Base-by-base conservation (phyloP, 306 rosid genomes). In the Pueraria montana region DNA sequence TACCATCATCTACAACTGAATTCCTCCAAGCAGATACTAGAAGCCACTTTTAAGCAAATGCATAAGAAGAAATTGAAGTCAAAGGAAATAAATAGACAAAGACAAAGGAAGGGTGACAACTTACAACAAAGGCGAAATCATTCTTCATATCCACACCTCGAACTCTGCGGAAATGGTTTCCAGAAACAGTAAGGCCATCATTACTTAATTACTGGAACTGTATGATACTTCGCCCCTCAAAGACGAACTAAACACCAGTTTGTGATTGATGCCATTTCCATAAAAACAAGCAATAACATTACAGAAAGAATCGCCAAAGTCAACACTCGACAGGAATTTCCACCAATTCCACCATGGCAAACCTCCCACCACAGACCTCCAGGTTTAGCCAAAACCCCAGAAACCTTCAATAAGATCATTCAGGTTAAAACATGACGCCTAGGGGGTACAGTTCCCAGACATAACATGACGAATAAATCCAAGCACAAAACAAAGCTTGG, bases 81-180 rank as follows among this genome's bases (percentile, higher is more conserved):
- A 79, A 65, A 70, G 84, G n/a, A 34, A 74, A 11, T 0, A 34
- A 34, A 67, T n/a, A n/a, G n/a, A n/a, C n/a, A 23, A 9, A 17
- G 45, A 32, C 70, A 30, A 34, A 64, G 82, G 24, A 36, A 50
- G 50, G 48, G 26, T 0, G 46, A 27, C 48, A 73, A 90, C 97
- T 88, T 92, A 90, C 97, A 86, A 92, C 94, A 86, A 92, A 92
- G 72, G 97, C 94, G 63, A 74, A 92, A 74, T 92, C 92, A 30
- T 91, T 86, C 97, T 90, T 92, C 97, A 90, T 92, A 86, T 92
- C 97, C 84, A 90, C 97, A 80, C 82, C 91, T 75, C 94, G 94
- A 87, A 92, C 86, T 90, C 97, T 92, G 94, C 90, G 90, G 76
- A 91, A 91, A 91, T 55, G 93, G 89, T 86, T 88, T 80, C 95